Base-by-base conservation (phyloP, 148 eudicot genomes). In the Heliamphora exappendiculata region DNA sequence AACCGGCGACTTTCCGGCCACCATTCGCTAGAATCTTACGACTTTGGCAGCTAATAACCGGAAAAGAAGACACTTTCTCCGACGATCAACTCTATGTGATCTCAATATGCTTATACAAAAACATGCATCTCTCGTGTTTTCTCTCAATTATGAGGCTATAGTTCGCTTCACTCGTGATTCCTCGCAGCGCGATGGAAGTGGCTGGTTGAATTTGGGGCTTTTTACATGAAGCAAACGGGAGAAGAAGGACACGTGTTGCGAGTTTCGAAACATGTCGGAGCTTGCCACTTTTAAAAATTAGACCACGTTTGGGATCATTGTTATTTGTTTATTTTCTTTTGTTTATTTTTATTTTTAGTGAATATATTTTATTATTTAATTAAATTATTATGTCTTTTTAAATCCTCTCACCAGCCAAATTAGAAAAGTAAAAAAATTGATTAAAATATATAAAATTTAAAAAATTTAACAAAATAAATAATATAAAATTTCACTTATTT, bases 1-100 rank as follows among this genome's bases (percentile, higher is more conserved):
- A 33, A 76, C 88, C 34, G 80, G 74, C 70, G 79, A 64, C 36
- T 54, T 75, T 36, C 69, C 83, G 24, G 85, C 72, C 44, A 78
- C 79, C 91, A 85, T 85, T 77, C 24, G 28, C 76, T 4, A 47
- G 41, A 12, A 60, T 29, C 54, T 60, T n/a, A 66, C 26, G 77
- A 54, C n/a, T 72, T 65, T 55, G 73, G 47, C 36, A 16, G 16
- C 10, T 22, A 33, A 45, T 10, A 17, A 5, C 37, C 39, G 16
- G 39, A 0, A 11, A 54, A 28, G 26, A 14, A 3, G 20, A 57
- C 4, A 24, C 55, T 28, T 55, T 26, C 74, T 8, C 29, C 1
- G 39, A 54, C 36, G 36, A 57, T 26, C 36, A 59, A 28, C 49
- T 9, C 44, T 65, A 5, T 67, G 57, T 29, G 22, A 63, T 63